Evolutionary conservation across 1,139 yeast species (phyloP), one percentile per base, ranked within the genome.

Genomic region (Magnusiomyces magnusii): DNA sequence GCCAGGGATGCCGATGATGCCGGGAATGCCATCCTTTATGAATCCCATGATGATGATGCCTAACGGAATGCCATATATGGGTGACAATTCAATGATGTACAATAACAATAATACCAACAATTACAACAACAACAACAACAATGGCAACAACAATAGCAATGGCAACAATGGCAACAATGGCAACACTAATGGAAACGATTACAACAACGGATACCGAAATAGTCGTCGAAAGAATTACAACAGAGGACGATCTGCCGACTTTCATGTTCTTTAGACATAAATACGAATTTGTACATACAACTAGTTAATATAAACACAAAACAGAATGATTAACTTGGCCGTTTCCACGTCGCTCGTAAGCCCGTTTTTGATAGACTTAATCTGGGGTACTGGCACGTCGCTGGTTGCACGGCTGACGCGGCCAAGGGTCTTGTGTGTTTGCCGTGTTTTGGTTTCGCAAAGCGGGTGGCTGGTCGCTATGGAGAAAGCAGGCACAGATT

Each of bases 81-180:
- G 10, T 10, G 44, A 39, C 44, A 39, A 39, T 39, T 59, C 53
- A 61, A 23, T 60, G 63, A 64, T 62, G 55, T 64, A 57, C 25
- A 62, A 58, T 55, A 50, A 63, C 67, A 13, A 62, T 59, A 27
- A 61, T 63, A 63, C 61, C 62, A 53, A 47, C 55, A 44, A 41
- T 39, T 19, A 31, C 47, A 36, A 19, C n/a, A 3, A 24, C 17
- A n/a, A 19, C 28, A 39, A 15, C 54, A 23, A 36, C 24, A 31
- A 51, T 25, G 19, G 10, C 47, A 21, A 41, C 25, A 41, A 23
- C 24, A 25, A 13, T 21, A 25, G 13, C n/a, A 41, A 36, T 51
- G 25, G 17, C 55, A 39, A n/a, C 23, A 15, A 39, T 52, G 36
- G 36, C 54, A 23, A 36, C 24, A 31, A 51, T 25, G 19, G 10